Evolutionary conservation across 208 protist species (phyloP), one percentile per base, ranked within the genome.

Genomic region (Balamuthia mandrillaris): DNA sequence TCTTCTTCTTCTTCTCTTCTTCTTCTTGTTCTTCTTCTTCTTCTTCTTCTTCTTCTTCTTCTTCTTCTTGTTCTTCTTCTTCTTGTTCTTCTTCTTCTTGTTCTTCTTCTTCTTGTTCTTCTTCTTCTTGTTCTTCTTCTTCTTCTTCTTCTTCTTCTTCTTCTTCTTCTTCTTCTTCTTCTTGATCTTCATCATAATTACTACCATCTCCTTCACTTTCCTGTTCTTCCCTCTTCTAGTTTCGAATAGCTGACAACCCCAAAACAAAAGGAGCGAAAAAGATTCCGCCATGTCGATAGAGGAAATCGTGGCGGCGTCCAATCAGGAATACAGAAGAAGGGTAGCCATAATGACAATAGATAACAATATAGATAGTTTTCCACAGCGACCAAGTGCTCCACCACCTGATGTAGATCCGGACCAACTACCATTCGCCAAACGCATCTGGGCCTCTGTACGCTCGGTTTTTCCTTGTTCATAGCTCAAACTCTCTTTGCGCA

Each of bases 281-380:
- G n/a, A n/a, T n/a, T n/a, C n/a, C n/a, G 14, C 41, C 0, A 78
- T 78, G 68, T 60, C 68, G 10, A 31, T 33, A n/a, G 47, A 78
- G 4, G 31, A 78, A 29, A 78, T 78, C 41, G 47, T 78, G 47
- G 68, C 27, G 24, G 68, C 68, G 2, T 78, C 68, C 29, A 78
- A 78, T n/a, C 68, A 78, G 31, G 68, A 78, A 37, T 78, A 78
- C 45, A 24, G 24, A 3, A 42, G 68, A 2, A 42, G 68, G 12
- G 45, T 78, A 33, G 58, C 16, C 68, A 78, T 60, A 42, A 78
- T 78, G 68, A 60, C 45, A 49, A 49, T 42, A 27, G 68, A 18
- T 6, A 37, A 1, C 68, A 78, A 78, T n/a, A n/a, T n/a, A n/a
- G n/a, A n/a, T n/a, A n/a, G n/a, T n/a, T n/a, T n/a, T n/a, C n/a